Percentiles rank a stretch among this genome's conserved stretches.
phyloP scores from a whole-genome alignment of 164 flowering plant genomes.

The Macadamia integrifolia region DNA sequence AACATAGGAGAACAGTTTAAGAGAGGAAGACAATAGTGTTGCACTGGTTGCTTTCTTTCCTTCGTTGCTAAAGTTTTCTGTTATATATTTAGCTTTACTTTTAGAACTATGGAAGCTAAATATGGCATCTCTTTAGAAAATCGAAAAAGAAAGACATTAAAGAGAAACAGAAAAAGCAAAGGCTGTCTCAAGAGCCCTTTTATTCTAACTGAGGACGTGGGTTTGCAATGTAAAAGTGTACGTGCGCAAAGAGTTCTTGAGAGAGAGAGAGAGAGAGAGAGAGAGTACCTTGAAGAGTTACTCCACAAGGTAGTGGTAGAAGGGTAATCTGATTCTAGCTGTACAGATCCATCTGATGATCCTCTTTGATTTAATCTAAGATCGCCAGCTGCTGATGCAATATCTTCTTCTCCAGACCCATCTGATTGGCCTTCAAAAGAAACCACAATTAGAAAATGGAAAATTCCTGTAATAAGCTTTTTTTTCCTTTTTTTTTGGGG shows the following conservation, averaged over 20 bases:
- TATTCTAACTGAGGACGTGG: conserved; percentile 30
- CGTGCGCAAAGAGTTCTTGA: background rate
- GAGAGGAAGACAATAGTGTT: background rate
- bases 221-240: conserved; percentile 13
- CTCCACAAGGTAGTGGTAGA: conserved; percentile 37
- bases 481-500: too few relatives aligned
- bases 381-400: conserved; percentile 17
- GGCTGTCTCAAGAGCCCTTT: conserved; percentile 38
- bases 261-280: conserved; percentile 4
- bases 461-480: too few relatives aligned
- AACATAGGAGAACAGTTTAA: background rate
- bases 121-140: conserved; percentile 23
- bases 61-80: background rate
- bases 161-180: conserved; percentile 22
- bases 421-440: conserved; percentile 44
- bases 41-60: conserved; percentile 14
- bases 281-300: conserved; percentile 46
- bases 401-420: conserved; percentile 65
- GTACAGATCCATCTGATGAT: conserved; percentile 29
- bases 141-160: conserved; percentile 10
- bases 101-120: conserved; percentile 11
- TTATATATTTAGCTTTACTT: conserved; percentile 17
- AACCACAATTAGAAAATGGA: conserved; percentile 3
- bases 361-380: conserved; percentile 26
- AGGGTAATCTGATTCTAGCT: conserved; percentile 30